A percentile compares a stretch with the other conserved stretches of the same genome.
Evolutionary conservation across 805 yeast species (phyloP).

Genomic region (Myxozyma kluyveri): DNA sequence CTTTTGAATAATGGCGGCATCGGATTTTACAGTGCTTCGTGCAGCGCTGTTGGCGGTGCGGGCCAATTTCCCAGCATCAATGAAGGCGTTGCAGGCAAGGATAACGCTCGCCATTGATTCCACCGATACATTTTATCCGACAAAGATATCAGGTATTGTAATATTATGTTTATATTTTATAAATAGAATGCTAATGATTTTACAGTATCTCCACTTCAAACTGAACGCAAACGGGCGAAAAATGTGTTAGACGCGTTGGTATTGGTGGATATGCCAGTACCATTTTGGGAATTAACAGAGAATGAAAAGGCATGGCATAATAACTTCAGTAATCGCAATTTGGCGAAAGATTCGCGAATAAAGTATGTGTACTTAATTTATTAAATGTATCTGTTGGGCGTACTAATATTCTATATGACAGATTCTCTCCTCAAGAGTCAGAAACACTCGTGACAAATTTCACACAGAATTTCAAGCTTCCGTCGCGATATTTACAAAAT

Average conservation of each 20-base stretch:
- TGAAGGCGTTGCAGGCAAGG: conserved; percentile 18
- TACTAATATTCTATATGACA: neutral
- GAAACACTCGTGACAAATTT: conserved; percentile 15
- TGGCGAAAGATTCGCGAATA: conserved; percentile 18
- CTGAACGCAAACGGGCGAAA: conserved; percentile 13
- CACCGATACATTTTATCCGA: conserved; percentile 11
- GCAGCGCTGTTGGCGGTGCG: conserved; percentile 19
- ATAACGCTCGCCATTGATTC: conserved; percentile 20
- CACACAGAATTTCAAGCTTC: conserved; percentile 16
- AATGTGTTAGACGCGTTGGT: conserved; percentile 17
- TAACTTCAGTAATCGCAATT: conserved; percentile 2
- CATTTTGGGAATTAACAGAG: conserved; percentile 6
- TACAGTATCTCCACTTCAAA: conserved; percentile 12
- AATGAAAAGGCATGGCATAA: conserved; percentile 19
- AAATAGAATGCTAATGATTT: neutral
- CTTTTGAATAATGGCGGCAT: neutral
- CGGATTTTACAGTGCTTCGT: neutral
- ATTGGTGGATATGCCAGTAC: conserved; percentile 17
- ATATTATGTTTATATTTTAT: neutral
- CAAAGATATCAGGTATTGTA: conserved; percentile 12
- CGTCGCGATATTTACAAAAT: conserved; percentile 19
- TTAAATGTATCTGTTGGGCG: neutral
- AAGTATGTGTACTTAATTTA: conserved; percentile 7
- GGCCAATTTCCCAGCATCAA: conserved; percentile 14
- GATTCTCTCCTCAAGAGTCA: conserved; percentile 5